A percentile compares a stretch with the other conserved stretches of the same genome.
These are phyloP conservation scores for Xylariaceae sp. DNA, from an alignment of 2,329 filamentous ascomycete species.

Conservation along the genomic window DNA sequence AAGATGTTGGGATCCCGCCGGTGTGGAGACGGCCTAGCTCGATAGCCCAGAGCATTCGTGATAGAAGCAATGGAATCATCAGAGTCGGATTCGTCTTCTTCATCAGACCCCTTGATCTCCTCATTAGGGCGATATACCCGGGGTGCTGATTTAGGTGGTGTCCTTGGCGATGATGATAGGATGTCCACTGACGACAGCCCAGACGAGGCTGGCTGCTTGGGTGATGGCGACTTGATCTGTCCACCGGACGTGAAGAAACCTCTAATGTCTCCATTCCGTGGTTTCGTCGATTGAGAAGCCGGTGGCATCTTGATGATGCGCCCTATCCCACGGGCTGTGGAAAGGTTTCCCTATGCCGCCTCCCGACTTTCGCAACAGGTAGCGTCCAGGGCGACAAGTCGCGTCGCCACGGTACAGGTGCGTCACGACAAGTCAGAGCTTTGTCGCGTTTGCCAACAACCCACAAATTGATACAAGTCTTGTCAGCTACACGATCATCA, in stretches of 20 bases:
- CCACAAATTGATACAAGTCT: too few species aligned
- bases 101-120: slow-evolving; percentile 67
- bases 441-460: too few species aligned
- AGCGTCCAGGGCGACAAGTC: too few species aligned
- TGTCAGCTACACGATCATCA: too few species aligned
- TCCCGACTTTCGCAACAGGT: too few species aligned
- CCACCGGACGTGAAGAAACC: slow-evolving; percentile 27
- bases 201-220: slow-evolving; percentile 13
- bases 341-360: neutral
- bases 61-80: slow-evolving; percentile 51
- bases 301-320: neutral
- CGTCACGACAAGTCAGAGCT: too few species aligned
- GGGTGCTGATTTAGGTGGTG: slow-evolving; percentile 24
- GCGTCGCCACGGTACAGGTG: too few species aligned
- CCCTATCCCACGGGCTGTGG: neutral
- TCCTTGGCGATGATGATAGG: slow-evolving; percentile 26
- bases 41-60: slow-evolving; percentile 42
- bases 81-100: slow-evolving; percentile 64
- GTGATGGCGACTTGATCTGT: slow-evolving; percentile 12
- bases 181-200: slow-evolving; percentile 5
- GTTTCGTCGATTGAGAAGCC: slow-evolving; percentile 4
- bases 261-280: slow-evolving; percentile 28
- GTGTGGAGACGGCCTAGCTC: slow-evolving; percentile 18
- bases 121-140: slow-evolving; percentile 44
- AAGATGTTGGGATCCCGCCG: slow-evolving; percentile 17